phyloP scores from a whole-genome alignment of 2,329 filamentous ascomycete species.

The Colletotrichum magnum region DNA sequence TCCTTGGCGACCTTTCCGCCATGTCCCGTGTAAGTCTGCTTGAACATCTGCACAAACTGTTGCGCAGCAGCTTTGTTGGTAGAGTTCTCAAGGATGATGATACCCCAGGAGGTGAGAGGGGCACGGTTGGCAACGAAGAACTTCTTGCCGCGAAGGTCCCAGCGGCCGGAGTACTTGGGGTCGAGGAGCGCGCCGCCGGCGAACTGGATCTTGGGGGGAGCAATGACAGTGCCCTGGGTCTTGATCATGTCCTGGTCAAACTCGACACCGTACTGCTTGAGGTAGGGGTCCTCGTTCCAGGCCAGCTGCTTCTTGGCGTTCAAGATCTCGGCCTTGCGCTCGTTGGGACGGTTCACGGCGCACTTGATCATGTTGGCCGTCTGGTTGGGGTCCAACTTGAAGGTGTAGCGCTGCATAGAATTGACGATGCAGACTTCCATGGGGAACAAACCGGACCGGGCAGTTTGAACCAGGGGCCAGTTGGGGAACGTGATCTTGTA shows the following conservation, averaged over 20 bases:
- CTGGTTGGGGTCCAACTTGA: slow-evolving; percentile 73
- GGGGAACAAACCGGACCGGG: slow-evolving; percentile 68
- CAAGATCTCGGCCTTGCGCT: slow-evolving; percentile 79
- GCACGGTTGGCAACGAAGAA: slow-evolving; percentile 76
- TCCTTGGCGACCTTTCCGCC: slow-evolving; percentile 56
- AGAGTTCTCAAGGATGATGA: slow-evolving; percentile 75
- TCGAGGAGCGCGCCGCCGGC: slow-evolving; percentile 65
- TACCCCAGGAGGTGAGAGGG: slow-evolving; percentile 80
- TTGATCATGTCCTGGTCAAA: slow-evolving; percentile 75
- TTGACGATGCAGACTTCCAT: slow-evolving; percentile 71
- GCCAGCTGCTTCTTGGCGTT: slow-evolving; percentile 76
- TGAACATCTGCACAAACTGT: slow-evolving; percentile 68
- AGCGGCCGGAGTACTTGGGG: slow-evolving; percentile 80
- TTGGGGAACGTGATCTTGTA: slow-evolving; percentile 60
- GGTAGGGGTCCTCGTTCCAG: slow-evolving; percentile 78
- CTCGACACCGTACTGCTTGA: slow-evolving; percentile 80
- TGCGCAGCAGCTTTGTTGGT: slow-evolving; percentile 68
- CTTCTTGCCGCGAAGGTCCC: slow-evolving; percentile 88
- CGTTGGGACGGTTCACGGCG: slow-evolving; percentile 81
- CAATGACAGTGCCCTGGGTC: slow-evolving; percentile 79
- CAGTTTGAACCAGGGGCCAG: slow-evolving; percentile 72
- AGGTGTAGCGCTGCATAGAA: slow-evolving; percentile 72
- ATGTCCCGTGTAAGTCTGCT: slow-evolving; percentile 61
- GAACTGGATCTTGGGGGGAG: slow-evolving; percentile 80
- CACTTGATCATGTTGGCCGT: slow-evolving; percentile 94